Percentiles rank a stretch among this genome's conserved stretches.
phyloP scores from a whole-genome alignment of 805 yeast genomes.

The Starmerella floris region DNA sequence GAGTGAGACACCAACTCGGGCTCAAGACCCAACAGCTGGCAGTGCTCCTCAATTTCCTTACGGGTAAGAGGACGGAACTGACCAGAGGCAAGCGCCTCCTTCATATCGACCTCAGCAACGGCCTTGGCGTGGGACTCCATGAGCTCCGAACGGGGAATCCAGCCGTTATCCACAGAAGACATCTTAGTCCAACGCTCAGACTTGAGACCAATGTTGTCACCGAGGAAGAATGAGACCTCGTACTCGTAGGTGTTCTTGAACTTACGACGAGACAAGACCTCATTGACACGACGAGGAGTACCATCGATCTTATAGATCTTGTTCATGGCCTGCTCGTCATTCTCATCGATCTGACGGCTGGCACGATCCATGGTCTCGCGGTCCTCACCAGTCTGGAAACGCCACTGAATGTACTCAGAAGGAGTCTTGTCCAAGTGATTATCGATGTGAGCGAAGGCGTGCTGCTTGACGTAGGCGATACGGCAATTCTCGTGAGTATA shows the following conservation, averaged over 20 bases:
- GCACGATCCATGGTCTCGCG: conserved; percentile 99
- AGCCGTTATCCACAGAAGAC: conserved; percentile 99
- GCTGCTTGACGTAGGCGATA: conserved; percentile 99
- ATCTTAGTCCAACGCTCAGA: conserved; percentile 99
- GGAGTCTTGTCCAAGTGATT: conserved; percentile 98
- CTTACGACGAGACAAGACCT: conserved; percentile 93
- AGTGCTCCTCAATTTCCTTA: conserved; percentile 98
- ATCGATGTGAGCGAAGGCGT: conserved; percentile 99
- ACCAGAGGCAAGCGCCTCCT: conserved; percentile 99
- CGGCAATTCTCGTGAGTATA: conserved; percentile 99
- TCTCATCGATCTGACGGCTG: conserved; percentile 93
- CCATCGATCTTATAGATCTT: conserved; percentile 98
- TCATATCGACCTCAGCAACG: conserved; percentile 99
- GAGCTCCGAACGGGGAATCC: conserved; percentile 99
- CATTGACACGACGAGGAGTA: conserved; percentile 92
- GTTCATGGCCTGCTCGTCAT: conserved; percentile 97
- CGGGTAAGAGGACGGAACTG: conserved; percentile 99
- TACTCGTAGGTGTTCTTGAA: conserved; percentile 99
- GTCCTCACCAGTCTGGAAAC: conserved; percentile 99
- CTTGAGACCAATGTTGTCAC: conserved; percentile 98
- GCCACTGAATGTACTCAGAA: conserved; percentile 99
- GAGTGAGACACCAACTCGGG: conserved; percentile 99
- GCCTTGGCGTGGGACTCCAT: conserved; percentile 94
- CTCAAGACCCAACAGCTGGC: conserved; percentile 96
- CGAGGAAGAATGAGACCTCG: conserved; percentile 93